Evolutionary conservation across 2,329 filamentous ascomycete species (phyloP).

Genomic region (Colletotrichum camelliae): DNA sequence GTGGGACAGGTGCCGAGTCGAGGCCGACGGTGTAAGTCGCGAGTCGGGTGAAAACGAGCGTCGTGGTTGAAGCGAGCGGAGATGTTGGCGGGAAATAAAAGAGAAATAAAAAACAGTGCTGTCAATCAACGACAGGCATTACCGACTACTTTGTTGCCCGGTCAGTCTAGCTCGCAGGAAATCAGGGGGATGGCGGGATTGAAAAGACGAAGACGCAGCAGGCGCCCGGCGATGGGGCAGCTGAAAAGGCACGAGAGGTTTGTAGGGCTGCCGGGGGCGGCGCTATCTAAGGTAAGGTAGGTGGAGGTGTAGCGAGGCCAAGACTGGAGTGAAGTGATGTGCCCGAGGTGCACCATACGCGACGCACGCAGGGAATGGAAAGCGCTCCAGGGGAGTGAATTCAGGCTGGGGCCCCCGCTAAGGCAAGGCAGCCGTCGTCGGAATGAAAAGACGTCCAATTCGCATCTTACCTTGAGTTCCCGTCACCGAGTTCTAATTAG

Average conservation of each 20-base stretch:
- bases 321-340: not conserved
- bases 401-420: not conserved
- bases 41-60: not conserved
- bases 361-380: not conserved
- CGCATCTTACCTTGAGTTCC: not conserved
- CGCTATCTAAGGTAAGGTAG: not conserved
- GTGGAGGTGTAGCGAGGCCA: not conserved
- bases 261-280: conserved; percentile 15
- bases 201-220: not conserved
- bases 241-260: not conserved
- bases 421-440: not conserved
- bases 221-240: not conserved
- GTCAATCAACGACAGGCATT: not conserved
- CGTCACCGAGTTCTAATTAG: not conserved
- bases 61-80: not conserved
- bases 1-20: not conserved
- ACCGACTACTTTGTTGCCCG: not conserved
- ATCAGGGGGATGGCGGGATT: not conserved
- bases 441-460: not conserved
- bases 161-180: not conserved
- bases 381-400: not conserved
- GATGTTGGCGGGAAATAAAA: not conserved
- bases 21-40: not conserved
- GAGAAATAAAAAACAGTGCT: not conserved
- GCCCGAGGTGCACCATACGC: not conserved